Percentiles rank a stretch among this genome's conserved stretches.
Evolutionary conservation across 225 moss, liverwort and hornwort species (phyloP).

Genomic region (Rhytidiadelphus loreus): DNA sequence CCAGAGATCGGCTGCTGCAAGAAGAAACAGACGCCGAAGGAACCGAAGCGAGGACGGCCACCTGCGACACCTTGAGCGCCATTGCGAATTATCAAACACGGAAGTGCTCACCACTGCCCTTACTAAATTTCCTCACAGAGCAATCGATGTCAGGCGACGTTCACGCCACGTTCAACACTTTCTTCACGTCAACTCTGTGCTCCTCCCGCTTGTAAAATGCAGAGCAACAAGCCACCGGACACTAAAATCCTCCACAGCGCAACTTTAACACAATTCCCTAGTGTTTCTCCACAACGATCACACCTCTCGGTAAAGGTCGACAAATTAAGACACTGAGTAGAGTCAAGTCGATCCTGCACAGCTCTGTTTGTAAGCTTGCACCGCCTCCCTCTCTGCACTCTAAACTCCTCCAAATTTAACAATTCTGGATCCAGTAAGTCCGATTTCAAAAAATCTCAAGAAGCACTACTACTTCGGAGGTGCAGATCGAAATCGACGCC

Average conservation of each 20-base stretch:
- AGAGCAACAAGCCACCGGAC: background rate
- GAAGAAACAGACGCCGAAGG: background rate
- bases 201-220: background rate
- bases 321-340: background rate
- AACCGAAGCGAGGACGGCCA: background rate
- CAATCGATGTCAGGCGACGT: background rate
- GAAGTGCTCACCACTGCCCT: background rate
- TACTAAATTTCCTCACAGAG: background rate
- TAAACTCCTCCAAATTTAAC: background rate
- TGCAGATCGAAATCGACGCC: background rate
- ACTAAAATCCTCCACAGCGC: background rate
- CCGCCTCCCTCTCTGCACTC: background rate
- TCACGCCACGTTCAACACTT: background rate
- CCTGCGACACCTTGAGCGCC: conserved; percentile 16
- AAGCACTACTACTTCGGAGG: background rate
- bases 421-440: background rate
- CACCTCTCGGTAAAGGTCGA: background rate
- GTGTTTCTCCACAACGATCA: background rate
- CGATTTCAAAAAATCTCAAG: background rate
- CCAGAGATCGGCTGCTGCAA: background rate
- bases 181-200: background rate
- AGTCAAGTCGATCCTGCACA: background rate
- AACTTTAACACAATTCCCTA: background rate
- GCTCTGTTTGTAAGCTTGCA: background rate
- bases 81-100: background rate